phyloP scores from a whole-genome alignment of 176 grass and related monocot species.

The Triticum dicoccoides region DNA sequence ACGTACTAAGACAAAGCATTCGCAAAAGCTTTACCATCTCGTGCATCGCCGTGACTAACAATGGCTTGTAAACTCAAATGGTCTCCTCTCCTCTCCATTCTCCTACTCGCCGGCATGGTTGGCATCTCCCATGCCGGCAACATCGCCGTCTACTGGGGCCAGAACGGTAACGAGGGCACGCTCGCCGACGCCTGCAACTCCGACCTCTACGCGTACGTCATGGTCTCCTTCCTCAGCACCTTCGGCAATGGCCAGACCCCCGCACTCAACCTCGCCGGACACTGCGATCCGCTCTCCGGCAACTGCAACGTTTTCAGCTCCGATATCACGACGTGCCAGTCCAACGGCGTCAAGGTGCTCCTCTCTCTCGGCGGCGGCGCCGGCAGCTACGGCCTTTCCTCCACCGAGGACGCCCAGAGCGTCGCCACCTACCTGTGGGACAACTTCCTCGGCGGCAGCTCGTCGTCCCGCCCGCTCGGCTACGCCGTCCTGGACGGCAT shows the following conservation, averaged over 20 bases:
- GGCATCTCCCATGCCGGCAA: conserved; percentile 39
- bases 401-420: conserved; percentile 47
- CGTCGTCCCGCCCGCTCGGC: conserved; percentile 42
- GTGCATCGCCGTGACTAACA: neutral
- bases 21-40: neutral
- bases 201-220: conserved; percentile 45
- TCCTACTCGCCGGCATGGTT: conserved; percentile 34
- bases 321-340: conserved; percentile 57
- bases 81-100: conserved; percentile 26
- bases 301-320: conserved; percentile 31
- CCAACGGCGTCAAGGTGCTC: conserved; percentile 50
- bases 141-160: conserved; percentile 83
- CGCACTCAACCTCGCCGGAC: conserved; percentile 57
- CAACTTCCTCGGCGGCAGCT: conserved; percentile 52
- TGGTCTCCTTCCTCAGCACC: conserved; percentile 51
- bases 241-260: conserved; percentile 62
- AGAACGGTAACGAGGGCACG: conserved; percentile 54
- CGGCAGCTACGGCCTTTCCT: conserved; percentile 45
- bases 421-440: conserved; percentile 74
- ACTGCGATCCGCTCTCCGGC: conserved; percentile 38
- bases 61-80: conserved; percentile 30
- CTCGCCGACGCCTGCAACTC: conserved; percentile 57
- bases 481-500: conserved; percentile 70
- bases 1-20: neutral
- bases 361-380: conserved; percentile 54